A percentile compares a stretch with the other conserved stretches of the same genome.
These are phyloP conservation scores for Ramalina intermedia DNA, from an alignment of 495 filamentous ascomycete species.

Conservation along the genomic window DNA sequence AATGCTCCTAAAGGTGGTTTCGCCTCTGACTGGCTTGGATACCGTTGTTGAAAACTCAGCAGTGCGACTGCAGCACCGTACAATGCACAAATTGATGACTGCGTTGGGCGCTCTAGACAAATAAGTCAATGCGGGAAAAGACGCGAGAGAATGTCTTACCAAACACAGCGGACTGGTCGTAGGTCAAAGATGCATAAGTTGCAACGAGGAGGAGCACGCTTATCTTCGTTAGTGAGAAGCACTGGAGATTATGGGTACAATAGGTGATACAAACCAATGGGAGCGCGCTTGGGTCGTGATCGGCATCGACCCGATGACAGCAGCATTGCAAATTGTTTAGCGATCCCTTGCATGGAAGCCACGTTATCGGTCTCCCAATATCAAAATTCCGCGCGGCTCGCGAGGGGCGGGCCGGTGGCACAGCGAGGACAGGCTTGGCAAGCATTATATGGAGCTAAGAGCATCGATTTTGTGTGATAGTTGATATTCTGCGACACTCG, in stretches of 20 bases:
- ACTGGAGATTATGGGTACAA: not conserved
- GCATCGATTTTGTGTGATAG: no score
- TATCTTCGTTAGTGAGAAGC: not conserved
- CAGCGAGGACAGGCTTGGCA: no score
- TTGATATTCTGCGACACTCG: no score
- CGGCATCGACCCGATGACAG: constrained; percentile 5
- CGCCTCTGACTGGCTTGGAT: not conserved
- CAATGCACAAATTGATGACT: constrained; percentile 24
- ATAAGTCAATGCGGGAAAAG: not conserved
- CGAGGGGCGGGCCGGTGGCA: no score
- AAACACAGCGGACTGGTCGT: constrained; percentile 4
- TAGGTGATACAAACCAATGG: constrained; percentile 2
- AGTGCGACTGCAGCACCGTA: constrained; percentile 23
- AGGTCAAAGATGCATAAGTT: constrained; percentile 3
- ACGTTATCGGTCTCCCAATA: no score
- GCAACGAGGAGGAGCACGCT: constrained; percentile 4
- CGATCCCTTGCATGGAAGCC: constrained; percentile 2
- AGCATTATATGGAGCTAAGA: no score
- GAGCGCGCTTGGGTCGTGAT: constrained; percentile 3
- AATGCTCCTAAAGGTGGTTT: not conserved
- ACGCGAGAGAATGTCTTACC: not conserved
- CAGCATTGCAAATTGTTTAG: not conserved
- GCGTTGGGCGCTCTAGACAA: constrained; percentile 27
- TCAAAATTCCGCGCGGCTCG: no score
- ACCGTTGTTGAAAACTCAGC: constrained; percentile 16